Conservation (phyloP, 805 yeast genomes). For the Metschnikowia noctiluminum region DNA sequence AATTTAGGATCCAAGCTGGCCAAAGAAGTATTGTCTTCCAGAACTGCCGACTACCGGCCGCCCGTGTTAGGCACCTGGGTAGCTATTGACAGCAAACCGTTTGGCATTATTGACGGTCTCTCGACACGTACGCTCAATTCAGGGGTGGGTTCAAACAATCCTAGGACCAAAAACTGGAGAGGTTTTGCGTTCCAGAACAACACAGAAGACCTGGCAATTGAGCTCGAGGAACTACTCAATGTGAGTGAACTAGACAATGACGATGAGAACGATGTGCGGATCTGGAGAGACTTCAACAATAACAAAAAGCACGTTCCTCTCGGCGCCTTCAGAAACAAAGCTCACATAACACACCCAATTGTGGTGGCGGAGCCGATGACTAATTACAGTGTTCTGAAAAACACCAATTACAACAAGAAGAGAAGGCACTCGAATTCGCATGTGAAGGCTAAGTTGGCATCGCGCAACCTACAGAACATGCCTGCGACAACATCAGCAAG, state of each 20-base stretch:
- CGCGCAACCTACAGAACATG: slow-evolving; percentile 11
- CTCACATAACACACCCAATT: slow-evolving; percentile 20
- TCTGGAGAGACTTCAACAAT: slow-evolving; percentile 45
- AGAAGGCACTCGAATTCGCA: slow-evolving; percentile 13
- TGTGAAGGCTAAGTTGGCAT: slow-evolving; percentile 14
- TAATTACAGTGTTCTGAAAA: slow-evolving; percentile 27
- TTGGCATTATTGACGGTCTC: slow-evolving; percentile 91
- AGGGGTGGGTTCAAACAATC: slow-evolving; percentile 10
- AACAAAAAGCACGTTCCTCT: slow-evolving; percentile 61
- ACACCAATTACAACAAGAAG: slow-evolving; percentile 23
- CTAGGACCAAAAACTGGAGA: slow-evolving; percentile 21
- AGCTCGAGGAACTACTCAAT: slow-evolving; percentile 78
- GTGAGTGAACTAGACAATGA: slow-evolving; percentile 81
- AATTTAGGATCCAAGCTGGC: slow-evolving; percentile 68
- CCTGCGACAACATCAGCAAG: slow-evolving; percentile 6
- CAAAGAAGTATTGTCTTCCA: slow-evolving; percentile 89
- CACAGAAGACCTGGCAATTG: slow-evolving; percentile 39
- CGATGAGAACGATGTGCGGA: slow-evolving; percentile 53
- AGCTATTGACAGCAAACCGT: slow-evolving; percentile 73
- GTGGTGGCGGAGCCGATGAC: slow-evolving; percentile 24
- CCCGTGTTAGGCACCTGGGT: slow-evolving; percentile 94
- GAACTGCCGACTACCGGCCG: slow-evolving; percentile 81
- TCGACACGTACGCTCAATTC: slow-evolving; percentile 74
- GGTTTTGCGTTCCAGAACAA: slow-evolving; percentile 18
- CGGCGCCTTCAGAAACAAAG: slow-evolving; percentile 84